These are phyloP conservation scores for Aristolochia californica DNA, from an alignment of 164 flowering plant species.

Conservation along the genomic window DNA sequence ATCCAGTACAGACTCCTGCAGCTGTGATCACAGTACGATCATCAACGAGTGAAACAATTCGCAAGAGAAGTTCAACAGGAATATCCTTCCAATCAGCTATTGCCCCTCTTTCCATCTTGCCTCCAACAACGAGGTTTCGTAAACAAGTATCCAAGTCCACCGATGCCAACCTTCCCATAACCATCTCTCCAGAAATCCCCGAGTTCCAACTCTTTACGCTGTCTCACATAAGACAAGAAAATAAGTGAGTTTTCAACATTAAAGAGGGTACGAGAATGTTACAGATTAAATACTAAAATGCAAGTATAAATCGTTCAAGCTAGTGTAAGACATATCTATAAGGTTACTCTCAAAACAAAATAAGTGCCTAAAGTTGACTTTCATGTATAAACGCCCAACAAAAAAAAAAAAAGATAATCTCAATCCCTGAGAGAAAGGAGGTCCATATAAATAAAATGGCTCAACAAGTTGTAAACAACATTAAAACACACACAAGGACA, in stretches of 20 bases:
- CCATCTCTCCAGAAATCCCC: slow-evolving; percentile 17
- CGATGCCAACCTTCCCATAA: slow-evolving; percentile 16
- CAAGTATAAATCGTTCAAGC: neutral
- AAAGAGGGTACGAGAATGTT: neutral
- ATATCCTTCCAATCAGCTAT: slow-evolving; percentile 87
- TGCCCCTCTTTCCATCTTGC: slow-evolving; percentile 21
- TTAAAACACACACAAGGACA: too few relatives aligned
- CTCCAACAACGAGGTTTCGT: slow-evolving; percentile 49
- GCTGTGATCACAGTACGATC: slow-evolving; percentile 66
- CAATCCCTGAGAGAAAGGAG: too few relatives aligned
- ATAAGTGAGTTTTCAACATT: slow-evolving; percentile 1
- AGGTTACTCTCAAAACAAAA: too few relatives aligned
- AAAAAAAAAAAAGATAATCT: too few relatives aligned
- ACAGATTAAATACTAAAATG: neutral
- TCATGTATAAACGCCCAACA: too few relatives aligned
- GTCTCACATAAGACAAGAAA: slow-evolving; percentile 3
- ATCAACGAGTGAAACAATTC: slow-evolving; percentile 72
- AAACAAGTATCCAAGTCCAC: slow-evolving; percentile 53
- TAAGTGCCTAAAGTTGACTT: too few relatives aligned
- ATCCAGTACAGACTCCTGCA: slow-evolving; percentile 87
- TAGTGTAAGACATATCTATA: too few relatives aligned
- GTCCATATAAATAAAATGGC: too few relatives aligned
- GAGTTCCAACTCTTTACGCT: neutral
- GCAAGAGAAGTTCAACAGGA: slow-evolving; percentile 85
- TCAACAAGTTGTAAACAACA: too few relatives aligned